A percentile compares a stretch with the other conserved stretches of the same genome.
phyloP scores from a whole-genome alignment of 148 eudicot genomes.

The Beta vulgaris region DNA sequence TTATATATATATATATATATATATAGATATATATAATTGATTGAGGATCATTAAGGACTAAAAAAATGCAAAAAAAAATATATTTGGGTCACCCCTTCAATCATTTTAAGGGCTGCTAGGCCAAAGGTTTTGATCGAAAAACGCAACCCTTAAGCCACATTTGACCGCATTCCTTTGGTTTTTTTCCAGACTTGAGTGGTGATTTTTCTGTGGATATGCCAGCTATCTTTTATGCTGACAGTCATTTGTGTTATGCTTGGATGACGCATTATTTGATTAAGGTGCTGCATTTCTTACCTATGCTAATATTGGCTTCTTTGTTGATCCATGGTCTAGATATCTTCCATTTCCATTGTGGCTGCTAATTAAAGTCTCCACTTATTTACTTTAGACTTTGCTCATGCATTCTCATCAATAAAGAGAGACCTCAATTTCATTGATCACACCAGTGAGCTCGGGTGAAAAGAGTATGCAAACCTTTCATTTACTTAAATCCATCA shows the following conservation, averaged over 20 bases:
- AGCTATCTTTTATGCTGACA: not conserved
- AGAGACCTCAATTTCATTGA: constrained; percentile 90
- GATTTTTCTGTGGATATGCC: not conserved
- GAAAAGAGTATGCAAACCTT: constrained; percentile 81
- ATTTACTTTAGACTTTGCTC: constrained; percentile 64
- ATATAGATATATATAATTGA: too few relatives aligned
- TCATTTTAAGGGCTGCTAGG: too few relatives aligned
- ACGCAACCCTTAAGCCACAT: too few relatives aligned
- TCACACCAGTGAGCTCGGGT: constrained; percentile 89
- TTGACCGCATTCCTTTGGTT: too few relatives aligned
- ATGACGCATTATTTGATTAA: too few relatives aligned
- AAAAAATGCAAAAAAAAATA: too few relatives aligned
- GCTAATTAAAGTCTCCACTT: constrained; percentile 9
- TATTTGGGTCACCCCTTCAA: too few relatives aligned
- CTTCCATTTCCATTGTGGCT: not conserved
- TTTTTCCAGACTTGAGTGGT: too few relatives aligned
- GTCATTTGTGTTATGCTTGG: not conserved
- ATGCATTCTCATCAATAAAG: constrained; percentile 63
- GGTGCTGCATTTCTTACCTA: not conserved
- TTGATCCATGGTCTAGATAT: not conserved
- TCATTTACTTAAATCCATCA: not conserved
- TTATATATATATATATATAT: too few relatives aligned
- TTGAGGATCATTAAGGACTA: too few relatives aligned
- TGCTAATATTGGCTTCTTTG: not conserved
- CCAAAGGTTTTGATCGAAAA: too few relatives aligned